Evolutionary conservation across 257 asterid genomes (phyloP), one percentile per base, ranked within the genome.

Genomic region (Knoxia roxburghii): DNA sequence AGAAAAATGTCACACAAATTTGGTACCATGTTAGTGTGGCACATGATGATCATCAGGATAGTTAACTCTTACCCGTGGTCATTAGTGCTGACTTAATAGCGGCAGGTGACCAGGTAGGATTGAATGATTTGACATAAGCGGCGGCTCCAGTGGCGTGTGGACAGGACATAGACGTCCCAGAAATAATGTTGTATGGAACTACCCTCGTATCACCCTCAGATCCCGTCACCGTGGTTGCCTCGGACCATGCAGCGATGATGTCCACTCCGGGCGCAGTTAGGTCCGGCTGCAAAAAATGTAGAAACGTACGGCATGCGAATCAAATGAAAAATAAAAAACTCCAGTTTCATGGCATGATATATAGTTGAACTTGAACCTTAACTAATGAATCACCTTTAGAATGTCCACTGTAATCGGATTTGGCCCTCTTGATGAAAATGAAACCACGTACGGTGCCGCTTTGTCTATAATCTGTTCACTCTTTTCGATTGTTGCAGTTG

Each of bases 171-270:
- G 94, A 88, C 24, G 94, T 86, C 14, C 93, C 90, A 0, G 87
- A 86, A 10, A 80, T 71, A 2, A 88, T 84, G 79, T 88, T 88
- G 64, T 68, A 88, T 0, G 86, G 76, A 61, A 76, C 82, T 0
- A 76, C 70, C 43, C 90, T 67, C 0, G 58, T 68, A 52, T 86
- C 96, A 9, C 64, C 85, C 0, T 10, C 15, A 6, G 20, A 10
- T 64, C 84, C 90, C 0, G 87, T 82, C 14, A 84, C 73, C 0
- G 79, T 73, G 2, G 81, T 72, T 1, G 78, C 83, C 51, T 67
- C 85, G 0, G 96, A 81, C 90, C 96, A 88, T 5, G 93, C 93
- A 21, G 93, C 96, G 30, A 88, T 72, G 35, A 88, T 88, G 75
- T 88, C 84, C 35, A 82, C 89, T 58, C 93, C 90, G 0, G 87